Conservation (phyloP, 192 early-diverging fungal genomes). For the Chytriomyces sp. region DNA sequence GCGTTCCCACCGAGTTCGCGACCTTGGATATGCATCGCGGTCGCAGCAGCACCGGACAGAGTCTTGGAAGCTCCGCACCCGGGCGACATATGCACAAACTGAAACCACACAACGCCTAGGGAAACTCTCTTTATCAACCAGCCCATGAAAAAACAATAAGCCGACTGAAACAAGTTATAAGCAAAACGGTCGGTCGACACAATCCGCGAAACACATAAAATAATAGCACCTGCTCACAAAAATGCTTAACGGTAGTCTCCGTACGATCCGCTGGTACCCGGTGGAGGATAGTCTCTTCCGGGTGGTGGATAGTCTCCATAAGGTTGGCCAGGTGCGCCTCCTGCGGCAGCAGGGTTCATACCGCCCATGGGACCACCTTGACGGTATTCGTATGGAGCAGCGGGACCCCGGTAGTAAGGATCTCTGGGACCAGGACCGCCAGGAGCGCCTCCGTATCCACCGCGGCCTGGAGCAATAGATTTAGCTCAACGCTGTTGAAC, state of each 20-base stretch:
- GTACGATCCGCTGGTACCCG: slow-evolving; percentile 3
- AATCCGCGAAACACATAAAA: not conserved
- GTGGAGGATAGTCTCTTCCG: slow-evolving; percentile 13
- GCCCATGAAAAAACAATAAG: not conserved
- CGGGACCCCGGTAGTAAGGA: slow-evolving; percentile 7
- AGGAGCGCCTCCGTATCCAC: not conserved
- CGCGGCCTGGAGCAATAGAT: slow-evolving; percentile 2
- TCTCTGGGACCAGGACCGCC: slow-evolving; percentile 17
- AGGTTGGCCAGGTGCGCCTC: not conserved
- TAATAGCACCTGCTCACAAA: not conserved
- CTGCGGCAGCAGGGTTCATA: too few species aligned
- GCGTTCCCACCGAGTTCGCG: not conserved
- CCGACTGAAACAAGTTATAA: not conserved
- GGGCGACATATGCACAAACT: not conserved
- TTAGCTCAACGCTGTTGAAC: too few species aligned
- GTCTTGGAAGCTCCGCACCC: not conserved
- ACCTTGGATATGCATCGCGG: not conserved
- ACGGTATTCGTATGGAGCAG: not conserved
- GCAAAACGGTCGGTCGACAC: not conserved
- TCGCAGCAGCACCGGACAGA: not conserved
- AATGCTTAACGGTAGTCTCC: slow-evolving; percentile 14
- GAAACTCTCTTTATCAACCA: too few species aligned
- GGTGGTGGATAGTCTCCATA: not conserved
- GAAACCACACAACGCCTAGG: not conserved
- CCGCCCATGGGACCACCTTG: not conserved